Percentiles rank a stretch among this genome's conserved stretches.
phyloP scores from a whole-genome alignment of 2,329 filamentous ascomycete genomes.

The Aspergillus ruber region DNA sequence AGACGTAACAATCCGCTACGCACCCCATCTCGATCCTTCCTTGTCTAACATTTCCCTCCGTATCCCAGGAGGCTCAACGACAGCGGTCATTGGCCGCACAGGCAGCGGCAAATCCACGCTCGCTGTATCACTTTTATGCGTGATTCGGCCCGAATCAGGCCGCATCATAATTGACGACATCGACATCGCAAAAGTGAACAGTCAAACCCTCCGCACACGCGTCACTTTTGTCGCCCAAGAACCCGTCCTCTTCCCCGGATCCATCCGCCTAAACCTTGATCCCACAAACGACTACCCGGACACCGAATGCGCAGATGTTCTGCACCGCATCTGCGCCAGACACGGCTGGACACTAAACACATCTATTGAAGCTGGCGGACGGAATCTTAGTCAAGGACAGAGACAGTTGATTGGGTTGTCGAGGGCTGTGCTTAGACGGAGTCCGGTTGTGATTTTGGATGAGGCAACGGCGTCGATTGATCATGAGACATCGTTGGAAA shows the following conservation, averaged over 20 bases:
- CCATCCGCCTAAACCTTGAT: slow-evolving; percentile 57
- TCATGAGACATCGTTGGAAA: slow-evolving; percentile 50
- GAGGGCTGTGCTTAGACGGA: slow-evolving; percentile 56
- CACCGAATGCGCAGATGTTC: slow-evolving; percentile 47
- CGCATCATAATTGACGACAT: slow-evolving; percentile 55
- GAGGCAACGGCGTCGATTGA: slow-evolving; percentile 62
- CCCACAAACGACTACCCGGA: slow-evolving; percentile 53
- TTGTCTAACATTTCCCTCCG: slow-evolving; percentile 62
- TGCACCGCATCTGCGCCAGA: slow-evolving; percentile 49
- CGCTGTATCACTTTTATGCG: slow-evolving; percentile 54
- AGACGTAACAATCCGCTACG: slow-evolving; percentile 71
- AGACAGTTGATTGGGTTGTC: slow-evolving; percentile 59
- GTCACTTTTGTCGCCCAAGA: slow-evolving; percentile 64
- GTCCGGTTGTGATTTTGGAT: slow-evolving; percentile 58
- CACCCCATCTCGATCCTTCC: slow-evolving; percentile 67
- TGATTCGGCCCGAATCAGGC: slow-evolving; percentile 48
- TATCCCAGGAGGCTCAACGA: slow-evolving; percentile 71
- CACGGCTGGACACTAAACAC: slow-evolving; percentile 54
- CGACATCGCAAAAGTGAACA: slow-evolving; percentile 54
- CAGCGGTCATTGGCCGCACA: slow-evolving; percentile 73
- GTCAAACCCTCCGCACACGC: slow-evolving; percentile 54
- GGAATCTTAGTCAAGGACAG: slow-evolving; percentile 59
- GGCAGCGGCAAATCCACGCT: slow-evolving; percentile 77
- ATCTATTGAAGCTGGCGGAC: slow-evolving; percentile 54
- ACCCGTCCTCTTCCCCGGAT: slow-evolving; percentile 58